Evolutionary conservation across 352 stramenopile genomes (phyloP).

Genomic region (Stramenopiles sp.): DNA sequence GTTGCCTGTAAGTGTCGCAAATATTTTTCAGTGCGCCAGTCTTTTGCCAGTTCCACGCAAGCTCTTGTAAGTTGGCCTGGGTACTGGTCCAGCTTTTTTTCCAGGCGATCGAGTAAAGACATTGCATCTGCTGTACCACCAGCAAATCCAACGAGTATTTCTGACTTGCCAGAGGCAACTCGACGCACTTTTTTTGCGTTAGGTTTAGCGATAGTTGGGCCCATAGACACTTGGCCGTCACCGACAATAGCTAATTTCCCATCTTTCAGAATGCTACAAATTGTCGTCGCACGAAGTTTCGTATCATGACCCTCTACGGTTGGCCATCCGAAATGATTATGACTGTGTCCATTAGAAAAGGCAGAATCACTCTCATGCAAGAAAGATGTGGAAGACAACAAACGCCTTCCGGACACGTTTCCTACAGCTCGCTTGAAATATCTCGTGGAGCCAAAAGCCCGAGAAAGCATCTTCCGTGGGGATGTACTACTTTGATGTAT

Average conservation of each 20-base stretch:
- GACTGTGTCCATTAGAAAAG: too few species aligned
- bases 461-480: too few species aligned
- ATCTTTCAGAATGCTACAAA: conserved; percentile 90
- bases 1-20: conserved; percentile 73
- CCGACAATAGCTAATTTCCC: conserved; percentile 76
- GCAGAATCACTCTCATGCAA: too few species aligned
- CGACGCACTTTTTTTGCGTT: conserved; percentile 93
- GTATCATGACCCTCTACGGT: neutral
- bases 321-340: too few species aligned
- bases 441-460: too few species aligned
- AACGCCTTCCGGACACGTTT: too few species aligned
- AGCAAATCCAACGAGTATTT: conserved; percentile 87
- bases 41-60: conserved; percentile 96
- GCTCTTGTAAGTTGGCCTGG: conserved; percentile 80
- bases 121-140: conserved; percentile 91
- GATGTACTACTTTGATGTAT: too few species aligned
- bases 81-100: conserved; percentile 94
- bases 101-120: conserved; percentile 90
- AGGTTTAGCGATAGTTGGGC: conserved; percentile 81
- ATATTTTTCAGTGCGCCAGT: conserved; percentile 97
- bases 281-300: conserved; percentile 81
- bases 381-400: too few species aligned
- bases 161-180: conserved; percentile 48
- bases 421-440: too few species aligned
- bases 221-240: conserved; percentile 91